Conservation (phyloP, 495 filamentous ascomycete genomes). For the Coniosporium apollinis region DNA sequence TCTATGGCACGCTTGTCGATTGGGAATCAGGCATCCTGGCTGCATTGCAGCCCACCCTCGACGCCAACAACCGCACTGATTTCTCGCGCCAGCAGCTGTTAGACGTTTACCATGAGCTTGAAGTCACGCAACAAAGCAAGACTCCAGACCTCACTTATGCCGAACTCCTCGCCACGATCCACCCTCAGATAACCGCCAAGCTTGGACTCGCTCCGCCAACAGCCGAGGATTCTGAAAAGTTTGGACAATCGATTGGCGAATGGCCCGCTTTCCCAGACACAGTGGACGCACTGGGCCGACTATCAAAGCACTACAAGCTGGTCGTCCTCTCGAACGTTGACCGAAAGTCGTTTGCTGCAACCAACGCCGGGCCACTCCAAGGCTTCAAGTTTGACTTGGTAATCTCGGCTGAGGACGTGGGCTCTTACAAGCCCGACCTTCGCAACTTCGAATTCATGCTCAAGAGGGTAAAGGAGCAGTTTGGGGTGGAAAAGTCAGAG, state of each 20-base stretch:
- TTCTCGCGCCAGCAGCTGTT: slow-evolving; percentile 5
- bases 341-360: slow-evolving; percentile 38
- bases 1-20: slow-evolving; percentile 17
- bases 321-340: slow-evolving; percentile 61
- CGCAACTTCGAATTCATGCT: slow-evolving; percentile 54
- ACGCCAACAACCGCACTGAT: too few relatives aligned
- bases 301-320: slow-evolving; percentile 42
- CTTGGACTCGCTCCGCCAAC: not conserved
- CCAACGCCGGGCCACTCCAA: slow-evolving; percentile 32
- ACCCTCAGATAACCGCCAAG: not conserved
- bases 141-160: slow-evolving; percentile 9
- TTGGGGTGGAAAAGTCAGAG: slow-evolving; percentile 36
- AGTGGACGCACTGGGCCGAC: slow-evolving; percentile 23
- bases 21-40: slow-evolving; percentile 14
- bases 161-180: slow-evolving; percentile 9
- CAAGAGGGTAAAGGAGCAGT: slow-evolving; percentile 31
- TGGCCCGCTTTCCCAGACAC: slow-evolving; percentile 17
- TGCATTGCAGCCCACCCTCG: slow-evolving; percentile 4
- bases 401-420: slow-evolving; percentile 59
- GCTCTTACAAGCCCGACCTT: slow-evolving; percentile 54
- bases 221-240: not conserved
- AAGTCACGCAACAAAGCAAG: slow-evolving; percentile 6
- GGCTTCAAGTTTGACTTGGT: slow-evolving; percentile 44
- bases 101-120: slow-evolving; percentile 7
- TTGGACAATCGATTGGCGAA: not conserved